These are phyloP conservation scores for Cymodocea nodosa DNA, from an alignment of 116 monocot genomes.

Conservation along the genomic window DNA sequence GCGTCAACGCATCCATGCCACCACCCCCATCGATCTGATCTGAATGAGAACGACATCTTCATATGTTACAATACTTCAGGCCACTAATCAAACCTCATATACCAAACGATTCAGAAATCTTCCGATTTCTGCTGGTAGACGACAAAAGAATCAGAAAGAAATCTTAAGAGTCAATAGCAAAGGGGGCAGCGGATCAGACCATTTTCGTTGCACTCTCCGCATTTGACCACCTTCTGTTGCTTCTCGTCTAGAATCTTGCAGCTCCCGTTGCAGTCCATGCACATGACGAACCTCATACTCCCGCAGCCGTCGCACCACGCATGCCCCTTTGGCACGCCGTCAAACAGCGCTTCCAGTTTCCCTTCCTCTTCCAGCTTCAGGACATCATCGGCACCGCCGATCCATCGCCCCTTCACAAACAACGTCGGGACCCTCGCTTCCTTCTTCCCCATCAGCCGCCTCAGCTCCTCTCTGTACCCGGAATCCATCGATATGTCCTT, in stretches of 20 bases:
- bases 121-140: not conserved
- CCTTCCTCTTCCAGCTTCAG: conserved; percentile 41
- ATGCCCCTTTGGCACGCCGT: conserved; percentile 15
- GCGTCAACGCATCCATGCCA: no score
- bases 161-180: conserved; percentile 7
- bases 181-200: conserved; percentile 36
- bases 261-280: conserved; percentile 34
- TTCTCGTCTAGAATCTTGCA: conserved; percentile 32
- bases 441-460: conserved; percentile 26
- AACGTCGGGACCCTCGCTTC: conserved; percentile 24
- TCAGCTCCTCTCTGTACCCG: conserved; percentile 74
- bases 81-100: no score
- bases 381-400: conserved; percentile 51
- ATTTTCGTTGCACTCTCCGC: conserved; percentile 53
- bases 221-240: conserved; percentile 18
- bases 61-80: no score
- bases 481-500: conserved; percentile 92
- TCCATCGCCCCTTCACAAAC: conserved; percentile 30
- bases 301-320: conserved; percentile 40
- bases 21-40: no score
- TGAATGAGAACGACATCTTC: no score
- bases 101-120: no score
- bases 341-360: conserved; percentile 24
- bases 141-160: not conserved
- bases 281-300: conserved; percentile 35